phyloP scores from a whole-genome alignment of 2,329 filamentous ascomycete species.

The Penicillium paneum region DNA sequence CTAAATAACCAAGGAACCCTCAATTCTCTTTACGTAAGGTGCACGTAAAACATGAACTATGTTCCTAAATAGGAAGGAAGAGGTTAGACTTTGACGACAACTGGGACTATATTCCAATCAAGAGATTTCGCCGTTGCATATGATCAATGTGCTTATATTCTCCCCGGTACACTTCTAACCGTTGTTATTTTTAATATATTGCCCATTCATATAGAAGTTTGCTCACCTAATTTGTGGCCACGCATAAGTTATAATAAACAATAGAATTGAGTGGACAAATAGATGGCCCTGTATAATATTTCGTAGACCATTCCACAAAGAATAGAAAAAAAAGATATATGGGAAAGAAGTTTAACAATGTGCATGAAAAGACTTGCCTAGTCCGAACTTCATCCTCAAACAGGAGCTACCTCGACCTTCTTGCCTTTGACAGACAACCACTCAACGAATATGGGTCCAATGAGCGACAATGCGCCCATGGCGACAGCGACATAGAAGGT shows the following conservation, averaged over 20 bases:
- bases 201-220: too few species aligned
- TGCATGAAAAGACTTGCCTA: slow-evolving; percentile 10
- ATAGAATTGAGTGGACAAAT: slow-evolving; percentile 1
- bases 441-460: slow-evolving; percentile 37
- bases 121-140: too few species aligned
- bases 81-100: too few species aligned
- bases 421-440: slow-evolving; percentile 43
- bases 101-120: too few species aligned
- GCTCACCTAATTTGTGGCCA: too few species aligned
- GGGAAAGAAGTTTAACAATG: slow-evolving; percentile 4
- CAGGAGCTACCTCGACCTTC: slow-evolving; percentile 25
- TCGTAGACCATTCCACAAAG: not conserved
- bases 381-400: not conserved
- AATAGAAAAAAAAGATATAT: not conserved
- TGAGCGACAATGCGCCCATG: slow-evolving; percentile 34
- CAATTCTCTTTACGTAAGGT: too few species aligned
- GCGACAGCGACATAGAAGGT: slow-evolving; percentile 41
- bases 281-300: slow-evolving; percentile 6
- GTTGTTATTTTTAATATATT: too few species aligned
- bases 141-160: too few species aligned
- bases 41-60: too few species aligned
- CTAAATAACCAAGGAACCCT: too few species aligned
- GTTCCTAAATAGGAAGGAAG: too few species aligned
- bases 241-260: not conserved
- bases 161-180: too few species aligned